These are phyloP conservation scores for Boletus bicolor DNA, from an alignment of 768 basidiomycete species.

Conservation along the genomic window DNA sequence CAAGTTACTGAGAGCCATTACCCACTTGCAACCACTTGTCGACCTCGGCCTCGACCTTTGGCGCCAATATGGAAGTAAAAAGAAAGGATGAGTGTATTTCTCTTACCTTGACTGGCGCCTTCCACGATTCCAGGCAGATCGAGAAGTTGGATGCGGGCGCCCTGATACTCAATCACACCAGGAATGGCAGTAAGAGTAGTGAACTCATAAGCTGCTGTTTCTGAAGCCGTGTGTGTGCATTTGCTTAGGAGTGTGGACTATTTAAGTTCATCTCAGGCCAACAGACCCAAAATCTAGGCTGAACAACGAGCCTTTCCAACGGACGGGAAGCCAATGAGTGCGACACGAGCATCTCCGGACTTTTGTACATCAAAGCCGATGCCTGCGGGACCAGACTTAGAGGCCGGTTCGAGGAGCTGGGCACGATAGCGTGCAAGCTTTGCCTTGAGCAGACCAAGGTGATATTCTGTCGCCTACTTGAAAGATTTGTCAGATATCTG, in stretches of 20 bases:
- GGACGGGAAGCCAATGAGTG: conserved; percentile 93
- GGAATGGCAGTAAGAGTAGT: conserved; percentile 95
- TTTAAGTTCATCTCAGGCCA: conserved; percentile 4
- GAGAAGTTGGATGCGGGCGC: conserved; percentile 87
- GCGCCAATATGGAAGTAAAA: not conserved
- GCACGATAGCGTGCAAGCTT: conserved; percentile 93
- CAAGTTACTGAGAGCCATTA: not conserved
- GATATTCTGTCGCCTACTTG: conserved; percentile 85
- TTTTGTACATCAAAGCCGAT: conserved; percentile 88
- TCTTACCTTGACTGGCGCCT: conserved; percentile 74
- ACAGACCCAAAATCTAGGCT: not conserved
- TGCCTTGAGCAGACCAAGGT: conserved; percentile 89
- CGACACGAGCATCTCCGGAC: conserved; percentile 85
- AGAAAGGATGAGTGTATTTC: not conserved
- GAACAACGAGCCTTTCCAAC: conserved; percentile 68
- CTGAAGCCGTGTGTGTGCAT: conserved; percentile 86
- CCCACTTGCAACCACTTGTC: conserved; percentile 91
- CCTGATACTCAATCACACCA: conserved; percentile 95
- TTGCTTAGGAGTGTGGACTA: conserved; percentile 91
- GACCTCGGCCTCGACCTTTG: conserved; percentile 80
- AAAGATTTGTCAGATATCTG: conserved; percentile 11
- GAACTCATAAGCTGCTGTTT: conserved; percentile 92
- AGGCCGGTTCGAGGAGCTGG: conserved; percentile 87
- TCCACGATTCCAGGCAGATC: conserved; percentile 97
- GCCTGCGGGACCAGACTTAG: conserved; percentile 78